Conservation (phyloP, 1,284 basidiomycete genomes). For the Microbotryomycetes sp. region DNA sequence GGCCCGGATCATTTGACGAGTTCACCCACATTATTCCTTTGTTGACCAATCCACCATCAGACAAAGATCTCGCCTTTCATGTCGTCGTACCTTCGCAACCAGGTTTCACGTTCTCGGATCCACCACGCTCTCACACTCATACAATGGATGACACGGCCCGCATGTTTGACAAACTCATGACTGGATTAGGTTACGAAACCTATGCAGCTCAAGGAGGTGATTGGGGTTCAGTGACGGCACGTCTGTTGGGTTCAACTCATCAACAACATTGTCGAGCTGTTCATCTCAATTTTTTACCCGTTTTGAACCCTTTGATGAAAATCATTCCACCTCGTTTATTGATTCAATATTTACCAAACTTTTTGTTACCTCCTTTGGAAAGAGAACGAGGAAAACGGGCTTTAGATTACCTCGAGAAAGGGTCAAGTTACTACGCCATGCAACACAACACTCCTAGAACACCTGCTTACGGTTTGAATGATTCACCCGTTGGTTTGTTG, state of each 20-base stretch:
- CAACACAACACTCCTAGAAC: conserved; percentile 23
- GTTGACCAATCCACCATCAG: conserved; percentile 11
- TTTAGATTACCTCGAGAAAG: conserved; percentile 16
- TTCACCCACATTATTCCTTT: conserved; percentile 26
- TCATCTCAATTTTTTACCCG: conserved; percentile 28
- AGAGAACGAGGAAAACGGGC: background rate
- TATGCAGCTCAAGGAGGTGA: conserved; percentile 34
- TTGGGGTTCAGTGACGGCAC: conserved; percentile 21
- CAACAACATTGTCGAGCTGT: conserved; percentile 18
- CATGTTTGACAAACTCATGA: conserved; percentile 33
- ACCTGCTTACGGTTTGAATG: conserved; percentile 17
- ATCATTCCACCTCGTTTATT: conserved; percentile 13
- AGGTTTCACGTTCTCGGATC: conserved; percentile 29
- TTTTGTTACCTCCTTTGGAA: conserved; percentile 8
- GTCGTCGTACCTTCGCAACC: conserved; percentile 32
- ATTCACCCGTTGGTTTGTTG: conserved; percentile 20
- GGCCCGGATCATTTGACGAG: conserved; percentile 28
- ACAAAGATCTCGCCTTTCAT: conserved; percentile 18
- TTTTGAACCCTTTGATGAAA: conserved; percentile 2
- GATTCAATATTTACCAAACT: conserved; percentile 12
- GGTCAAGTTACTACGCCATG: conserved; percentile 19
- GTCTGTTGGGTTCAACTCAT: conserved; percentile 15
- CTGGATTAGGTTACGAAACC: conserved; percentile 26
- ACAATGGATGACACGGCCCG: conserved; percentile 30
- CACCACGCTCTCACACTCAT: conserved; percentile 23